Evolutionary conservation across 1,284 basidiomycete species (phyloP).

Genomic region (Malassezia slooffiae): DNA sequence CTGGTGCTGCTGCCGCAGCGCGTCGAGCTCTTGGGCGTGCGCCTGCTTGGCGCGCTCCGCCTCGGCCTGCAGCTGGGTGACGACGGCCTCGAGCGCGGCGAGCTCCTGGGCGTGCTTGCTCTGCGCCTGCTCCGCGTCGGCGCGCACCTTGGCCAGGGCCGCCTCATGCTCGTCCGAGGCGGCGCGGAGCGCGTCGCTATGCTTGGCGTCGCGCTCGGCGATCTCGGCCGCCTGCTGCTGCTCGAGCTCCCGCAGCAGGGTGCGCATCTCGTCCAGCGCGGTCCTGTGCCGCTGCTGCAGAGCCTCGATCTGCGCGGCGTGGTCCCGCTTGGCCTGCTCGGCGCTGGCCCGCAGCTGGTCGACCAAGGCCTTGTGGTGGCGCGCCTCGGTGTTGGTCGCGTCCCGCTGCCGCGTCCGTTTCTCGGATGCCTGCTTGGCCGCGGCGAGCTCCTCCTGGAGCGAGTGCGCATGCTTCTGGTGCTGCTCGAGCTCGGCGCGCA

Average conservation of each 20-base stretch:
- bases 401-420: no score
- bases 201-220: background rate
- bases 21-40: slow-evolving; percentile 19
- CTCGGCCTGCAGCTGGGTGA: background rate
- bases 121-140: background rate
- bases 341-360: no score
- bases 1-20: slow-evolving; percentile 12
- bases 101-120: no score
- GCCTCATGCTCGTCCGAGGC: background rate
- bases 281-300: background rate
- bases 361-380: no score
- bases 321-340: background rate
- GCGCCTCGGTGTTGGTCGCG: no score
- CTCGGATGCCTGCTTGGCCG: no score
- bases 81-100: background rate
- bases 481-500: background rate
- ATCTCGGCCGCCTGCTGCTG: background rate
- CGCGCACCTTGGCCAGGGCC: background rate
- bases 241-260: background rate
- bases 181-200: background rate
- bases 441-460: no score
- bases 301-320: background rate
- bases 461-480: no score
- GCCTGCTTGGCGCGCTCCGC: background rate
- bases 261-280: background rate